Conservation (phyloP, 2,329 filamentous ascomycete species). For the Penicillium crustosum region DNA sequence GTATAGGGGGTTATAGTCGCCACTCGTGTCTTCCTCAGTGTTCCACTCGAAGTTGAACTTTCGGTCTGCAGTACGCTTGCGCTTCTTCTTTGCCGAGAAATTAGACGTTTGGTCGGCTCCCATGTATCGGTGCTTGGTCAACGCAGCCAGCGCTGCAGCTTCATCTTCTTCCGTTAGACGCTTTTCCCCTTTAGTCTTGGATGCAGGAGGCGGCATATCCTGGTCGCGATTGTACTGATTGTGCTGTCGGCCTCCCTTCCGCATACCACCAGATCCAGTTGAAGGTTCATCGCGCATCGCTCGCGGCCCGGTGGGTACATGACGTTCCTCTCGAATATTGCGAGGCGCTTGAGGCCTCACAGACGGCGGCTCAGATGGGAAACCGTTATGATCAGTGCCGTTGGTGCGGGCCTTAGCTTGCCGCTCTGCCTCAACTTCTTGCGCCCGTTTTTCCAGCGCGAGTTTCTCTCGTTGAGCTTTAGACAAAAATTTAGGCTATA, state of each 20-base stretch:
- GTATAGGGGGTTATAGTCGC: slow-evolving; percentile 79
- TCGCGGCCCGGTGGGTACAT: slow-evolving; percentile 67
- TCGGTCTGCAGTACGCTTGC: slow-evolving; percentile 85
- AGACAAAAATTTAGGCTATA: slow-evolving; percentile 75
- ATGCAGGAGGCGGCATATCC: slow-evolving; percentile 54
- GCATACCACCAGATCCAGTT: slow-evolving; percentile 54
- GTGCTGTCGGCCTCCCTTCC: slow-evolving; percentile 19
- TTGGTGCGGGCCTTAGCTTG: slow-evolving; percentile 46
- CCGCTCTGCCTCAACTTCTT: slow-evolving; percentile 66
- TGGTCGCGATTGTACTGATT: slow-evolving; percentile 31
- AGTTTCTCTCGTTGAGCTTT: slow-evolving; percentile 79
- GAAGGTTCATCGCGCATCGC: slow-evolving; percentile 59
- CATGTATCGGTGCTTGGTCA: slow-evolving; percentile 82
- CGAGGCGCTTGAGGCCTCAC: slow-evolving; percentile 26
- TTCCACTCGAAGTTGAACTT: slow-evolving; percentile 99
- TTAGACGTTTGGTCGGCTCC: slow-evolving; percentile 85
- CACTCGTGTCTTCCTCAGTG: slow-evolving; percentile 85
- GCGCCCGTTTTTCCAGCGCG: slow-evolving; percentile 72
- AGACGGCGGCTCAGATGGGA: slow-evolving; percentile 14
- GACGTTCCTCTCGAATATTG: slow-evolving; percentile 6
- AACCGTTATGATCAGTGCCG: slow-evolving; percentile 27
- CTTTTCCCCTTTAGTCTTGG: slow-evolving; percentile 46
- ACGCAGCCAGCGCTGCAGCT: slow-evolving; percentile 65
- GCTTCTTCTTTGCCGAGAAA: slow-evolving; percentile 95
- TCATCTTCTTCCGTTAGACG: slow-evolving; percentile 55